Evolutionary conservation across 495 filamentous ascomycete genomes (phyloP).

Genomic region (Darksidea phi): DNA sequence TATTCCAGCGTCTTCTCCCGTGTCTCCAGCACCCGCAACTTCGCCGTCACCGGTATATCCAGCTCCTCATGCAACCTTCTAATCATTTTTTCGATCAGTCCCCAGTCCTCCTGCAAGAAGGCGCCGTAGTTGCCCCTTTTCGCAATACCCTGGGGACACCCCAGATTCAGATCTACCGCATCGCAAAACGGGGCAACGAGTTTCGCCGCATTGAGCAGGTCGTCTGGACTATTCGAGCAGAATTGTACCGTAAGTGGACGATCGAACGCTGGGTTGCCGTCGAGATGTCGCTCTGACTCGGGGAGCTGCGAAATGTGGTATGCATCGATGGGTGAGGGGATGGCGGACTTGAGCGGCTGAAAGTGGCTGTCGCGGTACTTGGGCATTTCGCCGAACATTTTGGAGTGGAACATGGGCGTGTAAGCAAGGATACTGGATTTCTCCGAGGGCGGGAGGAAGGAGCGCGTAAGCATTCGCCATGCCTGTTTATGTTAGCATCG

Average conservation of each 20-base stretch:
- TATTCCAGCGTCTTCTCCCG: slow-evolving; percentile 85
- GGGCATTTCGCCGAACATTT: slow-evolving; percentile 71
- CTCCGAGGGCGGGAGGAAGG: slow-evolving; percentile 68
- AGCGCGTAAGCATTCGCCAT: slow-evolving; percentile 92
- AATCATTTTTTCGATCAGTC: slow-evolving; percentile 75
- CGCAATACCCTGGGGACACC: slow-evolving; percentile 97
- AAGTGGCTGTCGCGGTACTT: slow-evolving; percentile 76
- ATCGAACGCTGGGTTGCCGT: slow-evolving; percentile 80
- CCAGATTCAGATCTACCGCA: slow-evolving; percentile 93
- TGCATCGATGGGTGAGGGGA: slow-evolving; percentile 36
- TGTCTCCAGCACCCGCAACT: slow-evolving; percentile 87
- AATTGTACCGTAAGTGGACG: slow-evolving; percentile 94
- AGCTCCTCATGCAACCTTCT: slow-evolving; percentile 70
- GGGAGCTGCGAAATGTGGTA: slow-evolving; percentile 20
- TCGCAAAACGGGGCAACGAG: slow-evolving; percentile 82
- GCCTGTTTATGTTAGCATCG: slow-evolving; percentile 54
- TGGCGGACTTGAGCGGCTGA: slow-evolving; percentile 58
- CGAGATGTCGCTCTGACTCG: slow-evolving; percentile 52
- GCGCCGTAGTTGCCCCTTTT: slow-evolving; percentile 86
- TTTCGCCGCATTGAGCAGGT: slow-evolving; percentile 72
- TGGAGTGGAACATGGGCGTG: slow-evolving; percentile 79
- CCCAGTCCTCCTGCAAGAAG: slow-evolving; percentile 92
- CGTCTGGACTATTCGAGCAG: slow-evolving; percentile 83
- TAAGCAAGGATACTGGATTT: slow-evolving; percentile 43
- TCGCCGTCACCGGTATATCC: slow-evolving; percentile 83